Evolutionary conservation across 2,329 filamentous ascomycete species (phyloP), one percentile per base, ranked within the genome.

Genomic region (Pyricularia grisea): DNA sequence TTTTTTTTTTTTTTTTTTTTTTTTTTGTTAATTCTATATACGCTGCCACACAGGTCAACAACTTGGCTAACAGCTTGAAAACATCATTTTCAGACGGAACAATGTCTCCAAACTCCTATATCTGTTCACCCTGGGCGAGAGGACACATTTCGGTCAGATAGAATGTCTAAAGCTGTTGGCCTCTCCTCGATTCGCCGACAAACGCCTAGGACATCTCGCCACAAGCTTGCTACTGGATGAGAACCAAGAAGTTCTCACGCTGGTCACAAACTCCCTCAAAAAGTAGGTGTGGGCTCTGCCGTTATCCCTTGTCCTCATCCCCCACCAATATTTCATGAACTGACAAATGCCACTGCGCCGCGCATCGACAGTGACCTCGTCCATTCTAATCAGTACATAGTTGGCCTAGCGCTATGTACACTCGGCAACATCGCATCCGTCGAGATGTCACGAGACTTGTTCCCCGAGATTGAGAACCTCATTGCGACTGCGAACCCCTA

Each of bases 71-170:
- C 27, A 17, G 60, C 27, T 63, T 4, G 12, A 14, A 28, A 27
- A 63, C 25, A 27, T 11, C 7, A 25, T 63, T 28, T 14, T 11
- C 79, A 97, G 94, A 82, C 90, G 95, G 78, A 99, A 99, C 84
- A 99, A 99, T 86, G 95, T 99, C 75, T 94, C 95, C 70, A 99
- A 99, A 81, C 88, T 99, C 50, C 87, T 99, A 58, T 99, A 99
- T 79, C 92, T 99, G 71, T 99, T 99, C 80, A 99, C 95, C 1
- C 87, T 99, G 61, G 95, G 95, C 72, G 95, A 99, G 82, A 88
- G 95, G 76, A 99, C 95, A 69, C 95, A 99, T 81, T 99, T 99
- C 78, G 95, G 95, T 67, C 95, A 99, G 84, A 99, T 99, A 78
- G 95, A 99, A 88, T 99, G 95, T 80, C 86, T 99, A 76, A 99